Evolutionary conservation across 495 filamentous ascomycete genomes (phyloP).

Genomic region (Aspergillus leporis): DNA sequence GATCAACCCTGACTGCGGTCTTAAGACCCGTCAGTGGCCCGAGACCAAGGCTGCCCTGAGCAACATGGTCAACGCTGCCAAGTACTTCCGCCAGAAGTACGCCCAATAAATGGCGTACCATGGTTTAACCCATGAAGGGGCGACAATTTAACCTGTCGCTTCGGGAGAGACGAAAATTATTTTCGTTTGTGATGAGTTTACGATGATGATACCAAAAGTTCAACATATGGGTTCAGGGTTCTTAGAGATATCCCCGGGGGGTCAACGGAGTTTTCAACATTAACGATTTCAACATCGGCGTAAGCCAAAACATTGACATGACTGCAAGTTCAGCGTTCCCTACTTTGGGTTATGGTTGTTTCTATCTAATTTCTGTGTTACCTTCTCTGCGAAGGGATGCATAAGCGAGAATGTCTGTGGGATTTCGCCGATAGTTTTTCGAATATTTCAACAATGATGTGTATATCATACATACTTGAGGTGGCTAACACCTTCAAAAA

Average conservation of each 20-base stretch:
- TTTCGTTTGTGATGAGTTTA: conserved; percentile 44
- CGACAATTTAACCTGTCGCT: conserved; percentile 48
- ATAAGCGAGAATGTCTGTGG: conserved; percentile 16
- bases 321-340: conserved; percentile 32
- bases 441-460: conserved; percentile 31
- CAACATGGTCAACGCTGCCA: conserved; percentile 95
- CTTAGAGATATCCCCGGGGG: conserved; percentile 44
- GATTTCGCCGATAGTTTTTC: conserved; percentile 20
- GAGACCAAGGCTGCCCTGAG: conserved; percentile 91
- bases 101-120: conserved; percentile 45
- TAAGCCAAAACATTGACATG: conserved; percentile 36
- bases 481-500: conserved; percentile 10
- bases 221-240: conserved; percentile 50
- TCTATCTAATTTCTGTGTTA: conserved; percentile 10
- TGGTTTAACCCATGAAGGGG: conserved; percentile 27
- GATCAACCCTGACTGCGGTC: conserved; percentile 98
- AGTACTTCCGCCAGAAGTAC: conserved; percentile 92
- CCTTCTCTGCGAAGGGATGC: conserved; percentile 14
- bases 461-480: conserved; percentile 23
- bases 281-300: conserved; percentile 65
- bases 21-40: conserved; percentile 95
- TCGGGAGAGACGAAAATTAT: conserved; percentile 26
- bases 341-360: conserved; percentile 1
- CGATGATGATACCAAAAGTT: conserved; percentile 56
- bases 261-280: conserved; percentile 55